Evolutionary conservation across 495 filamentous ascomycete species (phyloP).

Genomic region (Hyaloscypha hepaticicola): DNA sequence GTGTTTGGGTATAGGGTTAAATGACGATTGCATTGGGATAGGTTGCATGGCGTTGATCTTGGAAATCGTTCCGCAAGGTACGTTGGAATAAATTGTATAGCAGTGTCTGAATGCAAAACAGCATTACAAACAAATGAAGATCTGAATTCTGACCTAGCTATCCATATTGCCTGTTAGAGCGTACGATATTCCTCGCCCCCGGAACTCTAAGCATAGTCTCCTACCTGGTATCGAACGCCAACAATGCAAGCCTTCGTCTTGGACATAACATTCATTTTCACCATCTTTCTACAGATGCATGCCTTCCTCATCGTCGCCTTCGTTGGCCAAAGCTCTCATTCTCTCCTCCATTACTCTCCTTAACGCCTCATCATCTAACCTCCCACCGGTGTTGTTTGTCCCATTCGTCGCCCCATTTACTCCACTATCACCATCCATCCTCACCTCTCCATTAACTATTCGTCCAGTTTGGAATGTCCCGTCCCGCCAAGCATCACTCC

Average conservation of each 20-base stretch:
- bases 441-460: constrained; percentile 40
- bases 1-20: constrained; percentile 9
- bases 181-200: neutral
- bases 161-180: neutral
- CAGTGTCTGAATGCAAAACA: neutral
- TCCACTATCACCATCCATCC: constrained; percentile 32
- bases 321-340: constrained; percentile 40
- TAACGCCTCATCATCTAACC: constrained; percentile 48
- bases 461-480: constrained; percentile 55
- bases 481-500: constrained; percentile 45
- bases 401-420: constrained; percentile 3
- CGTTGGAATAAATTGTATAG: neutral
- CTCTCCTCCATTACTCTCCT: constrained; percentile 44
- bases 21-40: constrained; percentile 10
- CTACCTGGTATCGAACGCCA: constrained; percentile 31
- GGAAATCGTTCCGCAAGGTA: neutral
- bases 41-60: constrained; percentile 11
- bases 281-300: constrained; percentile 59
- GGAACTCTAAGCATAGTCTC: neutral
- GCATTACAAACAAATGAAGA: constrained; percentile 2
- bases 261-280: neutral
- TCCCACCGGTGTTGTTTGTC: constrained; percentile 32
- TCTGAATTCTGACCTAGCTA: neutral
- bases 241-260: constrained; percentile 11
- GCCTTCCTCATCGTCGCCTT: constrained; percentile 56